Percentiles rank a stretch among this genome's conserved stretches.
Conservation (phyloP, 306 rosid species). For the Gastrolobium villosum region DNA sequence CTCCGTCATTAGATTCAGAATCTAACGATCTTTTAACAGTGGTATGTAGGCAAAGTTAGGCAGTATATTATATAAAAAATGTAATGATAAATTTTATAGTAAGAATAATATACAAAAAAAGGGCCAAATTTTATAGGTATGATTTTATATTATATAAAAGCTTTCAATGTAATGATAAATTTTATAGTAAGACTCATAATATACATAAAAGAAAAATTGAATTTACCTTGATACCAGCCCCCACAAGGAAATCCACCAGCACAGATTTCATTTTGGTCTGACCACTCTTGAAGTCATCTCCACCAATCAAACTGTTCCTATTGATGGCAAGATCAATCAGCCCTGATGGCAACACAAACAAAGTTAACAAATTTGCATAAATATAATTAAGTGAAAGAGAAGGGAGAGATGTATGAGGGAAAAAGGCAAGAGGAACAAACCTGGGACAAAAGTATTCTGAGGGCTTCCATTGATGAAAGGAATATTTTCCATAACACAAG, state of each 20-base stretch:
- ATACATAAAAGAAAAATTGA: not conserved
- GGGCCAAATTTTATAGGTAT: no score
- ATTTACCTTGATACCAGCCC: conserved; percentile 96
- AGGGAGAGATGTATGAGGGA: not conserved
- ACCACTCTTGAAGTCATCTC: conserved; percentile 99
- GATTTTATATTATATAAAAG: no score
- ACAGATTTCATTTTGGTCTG: conserved; percentile 99
- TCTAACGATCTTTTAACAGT: no score
- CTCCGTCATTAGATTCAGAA: no score
- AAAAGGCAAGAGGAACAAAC: conserved; percentile 43
- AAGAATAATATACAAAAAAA: no score
- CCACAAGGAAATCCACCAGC: conserved; percentile 97
- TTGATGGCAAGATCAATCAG: conserved; percentile 86
- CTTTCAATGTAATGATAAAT: no score
- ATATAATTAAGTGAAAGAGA: not conserved
- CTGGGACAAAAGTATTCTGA: conserved; percentile 98
- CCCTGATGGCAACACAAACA: conserved; percentile 55
- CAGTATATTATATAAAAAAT: no score
- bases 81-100: no score
- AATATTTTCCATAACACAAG: conserved; percentile 83
- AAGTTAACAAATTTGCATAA: conserved; percentile 23
- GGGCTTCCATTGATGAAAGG: conserved; percentile 99
- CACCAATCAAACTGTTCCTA: conserved; percentile 90
- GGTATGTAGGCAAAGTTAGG: no score
- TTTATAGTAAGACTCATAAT: no score